Evolutionary conservation across 805 yeast species (phyloP), one percentile per base, ranked within the genome.

Genomic region (Diddensiella caesifluorescens): DNA sequence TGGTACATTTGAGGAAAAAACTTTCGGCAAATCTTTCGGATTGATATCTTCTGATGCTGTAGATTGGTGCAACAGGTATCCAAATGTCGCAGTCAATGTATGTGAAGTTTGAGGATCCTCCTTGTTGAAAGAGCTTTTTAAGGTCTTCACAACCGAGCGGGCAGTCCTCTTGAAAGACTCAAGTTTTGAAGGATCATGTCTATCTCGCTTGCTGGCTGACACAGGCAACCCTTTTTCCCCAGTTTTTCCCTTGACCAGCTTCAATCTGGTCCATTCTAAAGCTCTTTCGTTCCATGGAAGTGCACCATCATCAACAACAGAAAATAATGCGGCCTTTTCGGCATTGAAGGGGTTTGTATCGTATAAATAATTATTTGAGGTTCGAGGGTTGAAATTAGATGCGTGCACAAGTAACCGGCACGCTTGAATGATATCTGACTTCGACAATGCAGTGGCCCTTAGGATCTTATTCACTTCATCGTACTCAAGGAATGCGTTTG

Each of bases 71-170:
- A 60, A 46, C 1, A 61, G 22, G 31, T 48, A 51, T 1, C 66
- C 66, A 16, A 57, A 52, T 2, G 64, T 56, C 9, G 61, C 57
- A 1, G 62, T 55, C 35, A 59, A 29, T 2, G 63, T 55, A 2
- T 49, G 31, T n/a, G 52, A 13, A 7, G 32, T n/a, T 7, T 13
- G 7, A 6, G 32, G 32, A n/a, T n/a, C n/a, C n/a, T n/a, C n/a
- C n/a, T n/a, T n/a, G n/a, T n/a, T n/a, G n/a, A n/a, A n/a, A n/a
- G n/a, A n/a, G n/a, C n/a, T n/a, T 7, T 19, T 7, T n/a, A 29
- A 7, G 7, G 19, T 7, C 19, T 29, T 19, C 9, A 29, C 15
- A 29, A 29, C 15, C 6, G 15, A n/a, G 6, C 16, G 9, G 32
- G 32, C 9, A 7, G 16, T 29, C 7, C 15, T 13, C 32, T 13